A percentile compares a stretch with the other conserved stretches of the same genome.
These are phyloP conservation scores for Carnegiea gigantea DNA, from an alignment of 179 eudicot genomes.

Conservation along the genomic window DNA sequence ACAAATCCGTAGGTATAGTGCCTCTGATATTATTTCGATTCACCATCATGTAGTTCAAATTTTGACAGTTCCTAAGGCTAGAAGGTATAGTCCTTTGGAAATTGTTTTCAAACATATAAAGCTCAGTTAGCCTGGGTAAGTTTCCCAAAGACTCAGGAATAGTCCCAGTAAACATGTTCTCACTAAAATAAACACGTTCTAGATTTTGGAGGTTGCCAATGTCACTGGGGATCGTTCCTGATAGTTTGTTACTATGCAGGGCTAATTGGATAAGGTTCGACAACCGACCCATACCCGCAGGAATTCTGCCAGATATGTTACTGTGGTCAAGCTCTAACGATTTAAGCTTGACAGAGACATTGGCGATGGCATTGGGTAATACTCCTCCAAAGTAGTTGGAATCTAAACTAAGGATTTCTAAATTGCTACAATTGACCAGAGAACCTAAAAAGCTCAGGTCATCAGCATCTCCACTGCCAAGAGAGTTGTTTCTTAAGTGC, in stretches of 20 bases:
- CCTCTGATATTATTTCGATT: slow-evolving; percentile 22
- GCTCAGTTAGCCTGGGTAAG: slow-evolving; percentile 9
- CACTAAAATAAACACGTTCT: not conserved
- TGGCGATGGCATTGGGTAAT: slow-evolving; percentile 26
- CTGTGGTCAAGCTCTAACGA: not conserved
- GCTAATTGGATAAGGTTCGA: not conserved
- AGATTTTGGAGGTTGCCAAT: slow-evolving; percentile 24
- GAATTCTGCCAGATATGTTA: slow-evolving; percentile 26
- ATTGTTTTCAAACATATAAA: slow-evolving; percentile 12
- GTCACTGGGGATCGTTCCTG: slow-evolving; percentile 24
- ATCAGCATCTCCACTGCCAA: slow-evolving; percentile 25
- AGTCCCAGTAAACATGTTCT: slow-evolving; percentile 21
- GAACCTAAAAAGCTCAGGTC: slow-evolving; percentile 29
- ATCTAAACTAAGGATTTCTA: not conserved
- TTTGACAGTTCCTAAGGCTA: slow-evolving; percentile 22
- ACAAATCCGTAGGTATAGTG: slow-evolving; percentile 18
- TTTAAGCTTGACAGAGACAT: slow-evolving; percentile 29
- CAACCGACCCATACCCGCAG: slow-evolving; percentile 21
- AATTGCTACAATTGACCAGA: slow-evolving; percentile 31
- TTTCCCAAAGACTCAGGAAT: slow-evolving; percentile 25
- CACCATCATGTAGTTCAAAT: slow-evolving; percentile 12
- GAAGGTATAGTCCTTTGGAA: slow-evolving; percentile 28
- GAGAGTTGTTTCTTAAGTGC: not conserved
- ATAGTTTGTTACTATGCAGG: not conserved
- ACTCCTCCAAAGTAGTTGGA: slow-evolving; percentile 17